Evolutionary conservation across 1,139 yeast genomes (phyloP).

Genomic region (Zygosaccharomyces sapae): DNA sequence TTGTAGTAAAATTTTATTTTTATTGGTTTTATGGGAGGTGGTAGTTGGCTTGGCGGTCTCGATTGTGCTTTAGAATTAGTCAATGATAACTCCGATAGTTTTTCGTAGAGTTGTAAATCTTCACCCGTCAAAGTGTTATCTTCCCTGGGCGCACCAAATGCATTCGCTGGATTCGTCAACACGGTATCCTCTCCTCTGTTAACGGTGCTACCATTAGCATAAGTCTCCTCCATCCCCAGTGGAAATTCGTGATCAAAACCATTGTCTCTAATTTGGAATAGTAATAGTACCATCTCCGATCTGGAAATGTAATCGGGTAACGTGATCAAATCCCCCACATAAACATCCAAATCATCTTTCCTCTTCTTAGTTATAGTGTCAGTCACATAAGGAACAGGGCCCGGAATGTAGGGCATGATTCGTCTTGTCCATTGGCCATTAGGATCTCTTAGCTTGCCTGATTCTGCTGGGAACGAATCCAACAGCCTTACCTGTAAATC

Average conservation of each 20-base stretch:
- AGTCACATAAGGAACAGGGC: constrained; percentile 89
- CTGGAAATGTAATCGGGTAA: constrained; percentile 76
- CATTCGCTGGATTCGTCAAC: constrained; percentile 4
- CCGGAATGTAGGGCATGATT: constrained; percentile 90
- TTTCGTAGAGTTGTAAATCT: constrained; percentile 28
- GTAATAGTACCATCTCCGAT: constrained; percentile 60
- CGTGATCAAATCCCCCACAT: constrained; percentile 67
- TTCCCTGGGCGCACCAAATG: constrained; percentile 16
- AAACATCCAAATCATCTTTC: constrained; percentile 77
- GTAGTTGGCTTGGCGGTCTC: constrained; percentile 31
- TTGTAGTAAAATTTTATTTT: constrained; percentile 82
- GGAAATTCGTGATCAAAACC: constrained; percentile 41
- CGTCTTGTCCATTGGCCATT: constrained; percentile 55
- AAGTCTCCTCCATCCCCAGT: constrained; percentile 11
- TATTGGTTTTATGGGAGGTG: constrained; percentile 32
- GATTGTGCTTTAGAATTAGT: constrained; percentile 24
- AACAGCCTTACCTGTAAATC: constrained; percentile 83
- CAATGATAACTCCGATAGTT: constrained; percentile 30
- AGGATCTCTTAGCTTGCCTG: constrained; percentile 61
- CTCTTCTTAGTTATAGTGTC: constrained; percentile 84
- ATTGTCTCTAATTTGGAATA: constrained; percentile 58
- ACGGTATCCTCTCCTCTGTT: constrained; percentile 39
- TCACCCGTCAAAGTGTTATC: constrained; percentile 34
- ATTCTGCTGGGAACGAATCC: constrained; percentile 86
- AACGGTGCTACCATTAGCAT: neutral